Base-by-base conservation (phyloP, 1,284 basidiomycete species). In the Uromyces viciae-fabae region DNA sequence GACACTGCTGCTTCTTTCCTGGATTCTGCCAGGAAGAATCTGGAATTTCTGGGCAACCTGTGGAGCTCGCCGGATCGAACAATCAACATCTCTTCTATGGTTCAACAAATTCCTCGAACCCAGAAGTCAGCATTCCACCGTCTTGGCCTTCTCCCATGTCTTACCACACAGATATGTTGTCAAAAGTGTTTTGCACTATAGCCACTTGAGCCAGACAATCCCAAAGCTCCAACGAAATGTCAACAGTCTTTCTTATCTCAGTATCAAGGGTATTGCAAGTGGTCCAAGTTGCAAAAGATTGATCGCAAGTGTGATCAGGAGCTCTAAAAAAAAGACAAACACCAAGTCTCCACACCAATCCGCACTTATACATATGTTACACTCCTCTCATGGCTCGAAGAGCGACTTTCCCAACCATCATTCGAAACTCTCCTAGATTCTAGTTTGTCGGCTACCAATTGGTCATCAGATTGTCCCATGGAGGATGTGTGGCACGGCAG, bases 401-500 rank as follows among this genome's bases (percentile, higher is more conserved):
- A 36, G 60, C 33, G 33, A 14, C n/a, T 64, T 38, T n/a, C 60
- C 2, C 60, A 38, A 64, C 60, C 60, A 38, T 38, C 33, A 15
- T 64, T 64, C 25, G 36, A 64, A 38, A 28, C 60, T 64, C 60
- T 64, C 11, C 60, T 64, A 15, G 60, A 64, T 28, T 64, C 60
- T 28, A 64, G 36, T 38, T 38, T 64, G 19, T 64, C 60, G 3
- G 60, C 60, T 2, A 38, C 60, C 25, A 64, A 22, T 38, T 40
- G 60, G 60, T 15, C 36, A 15, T 38, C 33, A 8, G 7, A 38
- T 64, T 14, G 42, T 15, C 22, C 19, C 31, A 64, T 64, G 60
- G 60, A 64, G 33, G 60, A 64, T 64, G 60, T 64, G 60, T 64
- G 60, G 60, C 60, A 36, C 42, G 36, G 60, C 15, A 22, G 60